Conservation (phyloP, 202 grass and related monocot genomes). For the Musa balbisiana region DNA sequence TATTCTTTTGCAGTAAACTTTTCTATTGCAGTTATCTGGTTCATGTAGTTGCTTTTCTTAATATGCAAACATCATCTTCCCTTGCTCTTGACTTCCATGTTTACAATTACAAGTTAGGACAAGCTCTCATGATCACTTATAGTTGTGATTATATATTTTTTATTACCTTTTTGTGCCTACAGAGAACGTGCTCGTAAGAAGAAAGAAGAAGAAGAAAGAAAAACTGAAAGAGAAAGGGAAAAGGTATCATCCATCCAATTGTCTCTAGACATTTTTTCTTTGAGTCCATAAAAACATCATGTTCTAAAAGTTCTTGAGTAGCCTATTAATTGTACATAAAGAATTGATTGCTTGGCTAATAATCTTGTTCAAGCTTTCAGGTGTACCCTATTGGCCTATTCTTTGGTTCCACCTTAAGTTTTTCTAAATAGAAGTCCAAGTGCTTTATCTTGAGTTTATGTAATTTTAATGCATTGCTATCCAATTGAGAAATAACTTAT, state of each 20-base stretch:
- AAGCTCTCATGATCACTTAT: too few relatives aligned
- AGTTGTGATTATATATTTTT: not conserved
- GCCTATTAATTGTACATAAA: not conserved
- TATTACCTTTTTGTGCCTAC: conserved; percentile 1
- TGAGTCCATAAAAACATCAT: conserved; percentile 3
- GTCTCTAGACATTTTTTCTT: conserved; percentile 11
- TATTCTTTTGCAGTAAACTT: too few relatives aligned
- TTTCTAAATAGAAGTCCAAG: not conserved
- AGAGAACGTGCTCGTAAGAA: conserved; percentile 36
- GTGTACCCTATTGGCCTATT: not conserved
- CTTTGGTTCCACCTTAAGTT: not conserved
- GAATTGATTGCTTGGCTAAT: not conserved
- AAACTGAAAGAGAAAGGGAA: conserved; percentile 41
- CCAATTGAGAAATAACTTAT: not conserved
- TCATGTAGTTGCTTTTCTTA: too few relatives aligned
- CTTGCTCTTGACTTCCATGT: too few relatives aligned
- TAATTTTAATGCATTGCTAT: not conserved
- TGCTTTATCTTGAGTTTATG: not conserved
- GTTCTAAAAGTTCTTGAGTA: not conserved
- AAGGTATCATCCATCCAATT: conserved; percentile 39
- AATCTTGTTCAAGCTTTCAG: not conserved
- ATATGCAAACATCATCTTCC: too few relatives aligned
- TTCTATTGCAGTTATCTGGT: too few relatives aligned
- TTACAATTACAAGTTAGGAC: too few relatives aligned
- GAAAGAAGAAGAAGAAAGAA: conserved; percentile 43